Evolutionary conservation across 805 yeast genomes (phyloP), one percentile per base, ranked within the genome.

Genomic region (Zygosaccharomyces lentus): DNA sequence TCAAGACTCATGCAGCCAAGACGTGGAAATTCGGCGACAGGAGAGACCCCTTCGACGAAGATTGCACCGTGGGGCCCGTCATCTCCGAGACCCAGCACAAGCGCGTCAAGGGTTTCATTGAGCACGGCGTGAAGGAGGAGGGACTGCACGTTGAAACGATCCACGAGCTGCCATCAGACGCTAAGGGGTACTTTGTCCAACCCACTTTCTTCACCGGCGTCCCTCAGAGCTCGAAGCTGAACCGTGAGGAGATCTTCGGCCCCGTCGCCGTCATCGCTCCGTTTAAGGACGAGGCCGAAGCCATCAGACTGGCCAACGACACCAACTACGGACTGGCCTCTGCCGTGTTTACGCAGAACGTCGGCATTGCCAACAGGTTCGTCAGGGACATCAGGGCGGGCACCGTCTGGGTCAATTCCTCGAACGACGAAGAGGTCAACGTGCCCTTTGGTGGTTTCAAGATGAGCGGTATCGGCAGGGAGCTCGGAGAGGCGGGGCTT

Each of bases 401-500:
- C 19, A 78, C 78, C 43, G 79, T 82, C 34, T 84, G 86, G 79
- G 69, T 83, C 56, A 84, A 84, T 67, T 73, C 82, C 9, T 81
- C 82, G 43, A 82, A 83, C 58, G 84, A 78, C 53, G 77, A 78
- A 56, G 81, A 80, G 58, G 63, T 72, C 47, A 72, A 74, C 47
- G 78, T 82, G 46, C 95, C 95, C 25, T 86, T 87, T 62, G 95
- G 95, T 39, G 95, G 95, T 34, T 83, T 78, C 66, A 84, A 85
- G 68, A 72, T 76, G 75, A 78, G 86, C 53, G 95, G 95, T 52
- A 73, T 84, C 52, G 95, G 95, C 49, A 78, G 91, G 56, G 93
- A 86, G 69, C 73, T 86, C 52, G 91, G 93, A 43, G 81, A 79
- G 62, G 80, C 77, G 59, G 95, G 87, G 41, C 75, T 86, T 39